phyloP scores from a whole-genome alignment of 2,329 filamentous ascomycete genomes.

The Lasiodiplodia sp. region DNA sequence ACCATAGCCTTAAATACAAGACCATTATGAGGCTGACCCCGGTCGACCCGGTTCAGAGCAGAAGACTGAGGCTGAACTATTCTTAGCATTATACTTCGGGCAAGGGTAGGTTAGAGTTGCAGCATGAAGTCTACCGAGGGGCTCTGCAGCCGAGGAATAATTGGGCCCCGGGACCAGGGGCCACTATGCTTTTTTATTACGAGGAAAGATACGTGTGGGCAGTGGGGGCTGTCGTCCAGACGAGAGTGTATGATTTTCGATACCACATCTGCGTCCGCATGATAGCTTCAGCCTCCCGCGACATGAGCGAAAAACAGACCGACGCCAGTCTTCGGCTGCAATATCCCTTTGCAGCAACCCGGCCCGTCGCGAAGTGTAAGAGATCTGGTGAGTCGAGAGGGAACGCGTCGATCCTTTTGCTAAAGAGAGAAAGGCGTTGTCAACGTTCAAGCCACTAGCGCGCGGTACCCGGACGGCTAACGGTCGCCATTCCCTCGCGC shows the following conservation, averaged over 20 bases:
- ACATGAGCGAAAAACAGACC: too few species aligned
- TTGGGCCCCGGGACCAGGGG: not conserved
- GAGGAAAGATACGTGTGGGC: too few species aligned
- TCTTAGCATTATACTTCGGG: constrained; percentile 2
- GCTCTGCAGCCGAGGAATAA: not conserved
- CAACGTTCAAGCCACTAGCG: not conserved
- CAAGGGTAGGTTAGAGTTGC: constrained; percentile 2
- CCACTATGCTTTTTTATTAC: too few species aligned
- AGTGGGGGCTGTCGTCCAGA: too few species aligned
- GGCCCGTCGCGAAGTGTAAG: not conserved
- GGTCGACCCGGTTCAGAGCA: not conserved
- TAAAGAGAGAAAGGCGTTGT: not conserved
- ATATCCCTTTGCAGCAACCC: not conserved
- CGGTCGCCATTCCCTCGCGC: constrained; percentile 16
- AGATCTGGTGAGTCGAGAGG: not conserved
- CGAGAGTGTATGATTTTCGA: too few species aligned
- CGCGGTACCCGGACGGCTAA: not conserved
- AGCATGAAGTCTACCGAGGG: not conserved
- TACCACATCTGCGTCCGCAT: too few species aligned
- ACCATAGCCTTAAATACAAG: not conserved
- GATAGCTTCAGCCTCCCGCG: too few species aligned
- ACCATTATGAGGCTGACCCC: not conserved
- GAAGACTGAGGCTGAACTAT: not conserved
- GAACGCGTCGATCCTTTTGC: constrained; percentile 22
- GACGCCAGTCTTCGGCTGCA: too few species aligned